These are phyloP conservation scores for Purpureocillium lavendulum DNA, from an alignment of 2,329 filamentous ascomycete genomes.

Conservation along the genomic window DNA sequence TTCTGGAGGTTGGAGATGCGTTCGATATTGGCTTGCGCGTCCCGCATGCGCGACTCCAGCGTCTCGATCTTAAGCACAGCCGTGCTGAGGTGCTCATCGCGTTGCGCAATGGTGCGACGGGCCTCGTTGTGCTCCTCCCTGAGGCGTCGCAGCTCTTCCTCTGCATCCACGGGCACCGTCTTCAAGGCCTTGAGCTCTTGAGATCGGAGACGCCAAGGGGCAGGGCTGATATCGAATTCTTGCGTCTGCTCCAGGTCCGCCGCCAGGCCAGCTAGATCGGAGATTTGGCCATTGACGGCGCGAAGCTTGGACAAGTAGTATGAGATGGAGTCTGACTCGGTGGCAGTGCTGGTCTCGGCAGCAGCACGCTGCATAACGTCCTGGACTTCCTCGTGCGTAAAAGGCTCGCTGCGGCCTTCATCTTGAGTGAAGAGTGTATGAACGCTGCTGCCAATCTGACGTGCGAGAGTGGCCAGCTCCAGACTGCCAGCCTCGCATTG, in stretches of 20 bases:
- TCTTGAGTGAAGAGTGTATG: slow-evolving; percentile 57
- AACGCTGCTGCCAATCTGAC: slow-evolving; percentile 58
- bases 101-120: slow-evolving; percentile 60
- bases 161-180: slow-evolving; percentile 69
- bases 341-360: slow-evolving; percentile 37
- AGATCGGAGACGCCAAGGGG: slow-evolving; percentile 78
- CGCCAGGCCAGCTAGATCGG: slow-evolving; percentile 63
- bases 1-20: slow-evolving; percentile 58
- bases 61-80: slow-evolving; percentile 89
- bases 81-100: slow-evolving; percentile 79
- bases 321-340: slow-evolving; percentile 62
- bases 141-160: slow-evolving; percentile 74
- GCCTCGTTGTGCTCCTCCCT: slow-evolving; percentile 75
- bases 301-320: slow-evolving; percentile 61
- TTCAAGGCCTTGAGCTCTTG: slow-evolving; percentile 78
- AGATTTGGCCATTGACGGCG: slow-evolving; percentile 52
- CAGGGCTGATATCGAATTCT: slow-evolving; percentile 67
- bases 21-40: slow-evolving; percentile 69
- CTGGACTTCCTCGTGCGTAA: slow-evolving; percentile 59
- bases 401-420: slow-evolving; percentile 60
- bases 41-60: slow-evolving; percentile 78
- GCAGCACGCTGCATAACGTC: slow-evolving; percentile 49
- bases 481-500: slow-evolving; percentile 56
- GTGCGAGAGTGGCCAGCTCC: slow-evolving; percentile 57
- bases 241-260: slow-evolving; percentile 63